Evolutionary conservation across 805 yeast species (phyloP), one percentile per base, ranked within the genome.

Genomic region (Torulaspora quercuum): DNA sequence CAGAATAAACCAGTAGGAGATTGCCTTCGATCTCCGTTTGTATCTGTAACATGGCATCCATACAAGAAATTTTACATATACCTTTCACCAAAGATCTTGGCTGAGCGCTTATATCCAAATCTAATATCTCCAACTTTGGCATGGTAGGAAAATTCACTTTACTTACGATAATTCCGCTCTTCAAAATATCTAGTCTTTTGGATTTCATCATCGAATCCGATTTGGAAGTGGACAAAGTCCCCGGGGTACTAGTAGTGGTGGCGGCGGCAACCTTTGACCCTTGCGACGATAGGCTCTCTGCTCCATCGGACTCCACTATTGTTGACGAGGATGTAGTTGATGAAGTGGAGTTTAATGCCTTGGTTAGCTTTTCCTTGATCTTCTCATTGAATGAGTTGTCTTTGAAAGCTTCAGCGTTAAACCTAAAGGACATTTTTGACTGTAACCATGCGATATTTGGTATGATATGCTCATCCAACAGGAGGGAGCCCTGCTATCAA

Each of bases 21-120:
- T 62, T 62, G 10, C 64, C 53, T 30, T 62, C 67, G 18, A 62
- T 58, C 13, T 56, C 58, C 2, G 67, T 59, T 27, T 52, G 55
- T 18, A 62, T 49, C 37, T 58, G 60, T 6, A 62, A 35, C 44
- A 48, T 53, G 3, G 62, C 63, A 34, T 57, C 55, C 29, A 51
- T 48, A 33, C 60, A 53, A 3, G 61, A 45, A 3, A 62, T 45
- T 36, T 62, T 62, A 35, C 63, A 54, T 9, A 62, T 59, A 2
- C 63, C 59, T 34, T 62, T 62, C 2, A 60, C 48, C 14, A 59
- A 35, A 6, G 65, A 55, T 21, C 54, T 50, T 8, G 63, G 57
- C 35, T 56, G 57, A 4, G 56, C 57, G 24, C 53, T 55, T 13
- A 56, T 44, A 39, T 58, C 60, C 31, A 57, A 36, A 42, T 61